Evolutionary conservation across 768 basidiomycete genomes (phyloP).

Genomic region (Collybia nuda): DNA sequence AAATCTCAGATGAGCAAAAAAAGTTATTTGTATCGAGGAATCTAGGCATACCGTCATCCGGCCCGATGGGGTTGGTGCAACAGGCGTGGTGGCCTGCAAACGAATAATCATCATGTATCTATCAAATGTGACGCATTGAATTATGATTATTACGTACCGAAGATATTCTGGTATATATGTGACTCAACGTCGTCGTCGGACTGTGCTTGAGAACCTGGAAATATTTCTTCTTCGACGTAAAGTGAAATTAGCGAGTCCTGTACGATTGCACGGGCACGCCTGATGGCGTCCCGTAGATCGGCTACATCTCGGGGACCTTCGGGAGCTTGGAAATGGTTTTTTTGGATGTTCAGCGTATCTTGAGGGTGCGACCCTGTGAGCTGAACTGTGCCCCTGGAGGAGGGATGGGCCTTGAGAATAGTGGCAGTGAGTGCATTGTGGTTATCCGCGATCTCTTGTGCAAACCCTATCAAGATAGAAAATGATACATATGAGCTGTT

Average conservation of each 20-base stretch:
- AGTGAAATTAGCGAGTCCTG: slow-evolving; percentile 11
- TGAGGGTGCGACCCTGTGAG: slow-evolving; percentile 29
- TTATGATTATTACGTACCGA: slow-evolving; percentile 13
- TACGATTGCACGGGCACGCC: slow-evolving; percentile 19
- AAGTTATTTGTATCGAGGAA: too few relatives aligned
- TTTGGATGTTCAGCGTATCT: slow-evolving; percentile 26
- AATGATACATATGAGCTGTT: not conserved
- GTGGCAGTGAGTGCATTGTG: slow-evolving; percentile 23
- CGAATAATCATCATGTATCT: not conserved
- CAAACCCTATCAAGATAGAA: slow-evolving; percentile 14
- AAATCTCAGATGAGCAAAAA: not conserved
- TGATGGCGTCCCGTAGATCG: slow-evolving; percentile 24
- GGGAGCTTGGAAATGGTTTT: slow-evolving; percentile 25
- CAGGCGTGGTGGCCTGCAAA: slow-evolving; percentile 27
- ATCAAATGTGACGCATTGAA: not conserved
- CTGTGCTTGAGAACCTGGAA: slow-evolving; percentile 17
- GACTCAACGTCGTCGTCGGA: slow-evolving; percentile 21
- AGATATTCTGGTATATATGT: slow-evolving; percentile 12
- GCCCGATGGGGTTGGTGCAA: slow-evolving; percentile 28
- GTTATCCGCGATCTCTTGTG: slow-evolving; percentile 17
- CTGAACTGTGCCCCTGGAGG: slow-evolving; percentile 26
- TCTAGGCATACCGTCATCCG: slow-evolving; percentile 13
- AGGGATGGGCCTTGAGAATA: slow-evolving; percentile 25
- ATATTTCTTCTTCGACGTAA: slow-evolving; percentile 18
- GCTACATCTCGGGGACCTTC: slow-evolving; percentile 22